Conservation (phyloP, 2,329 filamentous ascomycete species). For the Venturia pyrina region DNA sequence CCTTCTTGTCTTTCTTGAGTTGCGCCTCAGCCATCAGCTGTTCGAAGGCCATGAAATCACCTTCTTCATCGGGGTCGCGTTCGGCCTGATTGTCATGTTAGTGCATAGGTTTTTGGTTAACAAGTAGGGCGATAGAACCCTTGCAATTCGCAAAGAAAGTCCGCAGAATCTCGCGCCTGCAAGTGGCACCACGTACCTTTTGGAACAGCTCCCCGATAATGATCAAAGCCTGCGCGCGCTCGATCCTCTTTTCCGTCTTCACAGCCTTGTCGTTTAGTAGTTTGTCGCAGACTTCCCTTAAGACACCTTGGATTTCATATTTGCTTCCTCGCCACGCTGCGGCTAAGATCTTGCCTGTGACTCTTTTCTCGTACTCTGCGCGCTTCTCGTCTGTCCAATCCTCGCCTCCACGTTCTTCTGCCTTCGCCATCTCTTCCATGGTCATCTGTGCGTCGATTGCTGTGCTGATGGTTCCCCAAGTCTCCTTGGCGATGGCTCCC, state of each 20-base stretch:
- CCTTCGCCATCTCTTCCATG: conserved; percentile 97
- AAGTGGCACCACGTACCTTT: conserved; percentile 50
- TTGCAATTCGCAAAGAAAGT: background rate
- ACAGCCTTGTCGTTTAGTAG: conserved; percentile 75
- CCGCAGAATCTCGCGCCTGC: background rate
- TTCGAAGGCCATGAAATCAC: conserved; percentile 97
- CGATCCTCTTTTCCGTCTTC: conserved; percentile 71
- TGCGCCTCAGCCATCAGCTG: conserved; percentile 95
- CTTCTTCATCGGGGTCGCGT: conserved; percentile 89
- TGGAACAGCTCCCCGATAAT: conserved; percentile 82
- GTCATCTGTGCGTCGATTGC: conserved; percentile 96
- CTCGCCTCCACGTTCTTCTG: conserved; percentile 89
- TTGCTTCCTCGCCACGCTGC: conserved; percentile 94
- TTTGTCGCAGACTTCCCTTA: conserved; percentile 87
- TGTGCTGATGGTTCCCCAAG: conserved; percentile 93
- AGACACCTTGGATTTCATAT: conserved; percentile 94
- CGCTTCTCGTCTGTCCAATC: conserved; percentile 98
- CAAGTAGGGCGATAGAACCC: background rate
- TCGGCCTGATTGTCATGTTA: conserved; percentile 50
- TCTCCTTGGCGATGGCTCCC: conserved; percentile 93
- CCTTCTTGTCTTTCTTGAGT: conserved; percentile 81
- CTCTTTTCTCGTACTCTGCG: conserved; percentile 86
- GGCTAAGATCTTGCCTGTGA: conserved; percentile 95
- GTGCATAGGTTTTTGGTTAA: background rate
- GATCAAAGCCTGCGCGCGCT: conserved; percentile 82